Percentiles rank a stretch among this genome's conserved stretches.
These are phyloP conservation scores for Xylariaceae sp. DNA, from an alignment of 2,329 filamentous ascomycete species.

Conservation along the genomic window DNA sequence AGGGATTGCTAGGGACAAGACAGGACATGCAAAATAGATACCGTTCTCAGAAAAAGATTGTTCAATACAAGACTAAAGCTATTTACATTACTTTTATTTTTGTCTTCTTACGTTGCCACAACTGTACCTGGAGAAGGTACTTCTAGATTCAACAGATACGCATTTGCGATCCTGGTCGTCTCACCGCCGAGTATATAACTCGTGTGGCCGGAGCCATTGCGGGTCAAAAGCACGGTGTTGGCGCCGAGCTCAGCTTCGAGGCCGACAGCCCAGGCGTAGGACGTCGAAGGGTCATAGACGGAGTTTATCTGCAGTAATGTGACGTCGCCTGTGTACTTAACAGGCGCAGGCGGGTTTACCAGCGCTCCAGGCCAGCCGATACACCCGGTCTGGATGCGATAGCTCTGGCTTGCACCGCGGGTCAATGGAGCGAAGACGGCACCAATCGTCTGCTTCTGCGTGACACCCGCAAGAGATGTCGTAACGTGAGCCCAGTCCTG, in stretches of 20 bases:
- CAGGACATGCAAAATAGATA: too few relatives aligned
- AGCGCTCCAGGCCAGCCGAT: constrained; percentile 39
- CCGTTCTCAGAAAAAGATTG: neutral
- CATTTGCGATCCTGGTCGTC: constrained; percentile 30
- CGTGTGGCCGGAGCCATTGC: constrained; percentile 40
- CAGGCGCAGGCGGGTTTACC: constrained; percentile 34
- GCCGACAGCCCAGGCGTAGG: constrained; percentile 36
- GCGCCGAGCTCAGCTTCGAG: constrained; percentile 30
- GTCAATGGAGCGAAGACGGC: constrained; percentile 35
- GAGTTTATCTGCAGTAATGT: constrained; percentile 39
- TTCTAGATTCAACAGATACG: constrained; percentile 34
- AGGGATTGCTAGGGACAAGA: too few relatives aligned
- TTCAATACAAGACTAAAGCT: neutral
- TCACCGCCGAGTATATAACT: constrained; percentile 34
- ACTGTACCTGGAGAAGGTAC: constrained; percentile 30
- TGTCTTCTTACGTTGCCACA: constrained; percentile 5
- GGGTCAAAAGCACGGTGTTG: constrained; percentile 37
- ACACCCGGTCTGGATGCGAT: constrained; percentile 35
- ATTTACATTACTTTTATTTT: neutral
- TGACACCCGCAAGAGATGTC: constrained; percentile 23
- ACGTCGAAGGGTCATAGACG: constrained; percentile 39
- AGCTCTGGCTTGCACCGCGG: constrained; percentile 31
- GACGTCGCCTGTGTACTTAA: constrained; percentile 24
- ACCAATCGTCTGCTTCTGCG: constrained; percentile 30
- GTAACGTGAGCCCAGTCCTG: constrained; percentile 36